Evolutionary conservation across 225 moss, liverwort and hornwort genomes (phyloP), one percentile per base, ranked within the genome.

Genomic region (Pleurozium schreberi): DNA sequence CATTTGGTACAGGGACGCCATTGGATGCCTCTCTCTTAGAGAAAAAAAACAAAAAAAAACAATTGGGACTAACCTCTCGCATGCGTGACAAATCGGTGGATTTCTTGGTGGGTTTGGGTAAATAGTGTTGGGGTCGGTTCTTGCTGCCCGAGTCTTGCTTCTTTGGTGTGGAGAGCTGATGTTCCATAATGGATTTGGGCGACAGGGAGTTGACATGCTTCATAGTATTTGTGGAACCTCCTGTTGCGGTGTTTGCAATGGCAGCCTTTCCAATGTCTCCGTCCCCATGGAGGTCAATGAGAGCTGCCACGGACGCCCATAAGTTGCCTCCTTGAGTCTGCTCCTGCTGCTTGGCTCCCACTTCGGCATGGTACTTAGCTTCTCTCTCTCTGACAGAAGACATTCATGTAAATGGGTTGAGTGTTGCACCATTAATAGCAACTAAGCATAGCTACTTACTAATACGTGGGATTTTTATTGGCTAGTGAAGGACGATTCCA

Each of bases 21-120:
- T n/a, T n/a, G n/a, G n/a, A n/a, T n/a, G n/a, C n/a, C n/a, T n/a
- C n/a, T n/a, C n/a, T n/a, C n/a, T n/a, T n/a, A n/a, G n/a, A n/a
- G n/a, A n/a, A n/a, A n/a, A n/a, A n/a, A n/a, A n/a, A n/a, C n/a
- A n/a, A n/a, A n/a, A n/a, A n/a, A n/a, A 26, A 9, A 34, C 50
- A 26, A 14, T 34, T 18, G 42, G 1, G 5, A 64, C 57, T 3
- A 0, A 84, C 89, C 89, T 89, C 89, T 42, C 84, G 43, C 89
- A 89, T 89, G 47, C 89, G 84, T n/a, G 84, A 78, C 89, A 89
- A 59, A 38, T 89, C 89, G n/a, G 84, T 77, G 15, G 89, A 31
- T 59, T 84, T 89, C 77, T 89, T 89, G 67, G 40, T 12, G 31
- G 66, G 31, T 67, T 89, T 89, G 25, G 78, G 84, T 7, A 89